Evolutionary conservation across 1,284 basidiomycete species (phyloP).

Genomic region (Trichosporon sp.): DNA sequence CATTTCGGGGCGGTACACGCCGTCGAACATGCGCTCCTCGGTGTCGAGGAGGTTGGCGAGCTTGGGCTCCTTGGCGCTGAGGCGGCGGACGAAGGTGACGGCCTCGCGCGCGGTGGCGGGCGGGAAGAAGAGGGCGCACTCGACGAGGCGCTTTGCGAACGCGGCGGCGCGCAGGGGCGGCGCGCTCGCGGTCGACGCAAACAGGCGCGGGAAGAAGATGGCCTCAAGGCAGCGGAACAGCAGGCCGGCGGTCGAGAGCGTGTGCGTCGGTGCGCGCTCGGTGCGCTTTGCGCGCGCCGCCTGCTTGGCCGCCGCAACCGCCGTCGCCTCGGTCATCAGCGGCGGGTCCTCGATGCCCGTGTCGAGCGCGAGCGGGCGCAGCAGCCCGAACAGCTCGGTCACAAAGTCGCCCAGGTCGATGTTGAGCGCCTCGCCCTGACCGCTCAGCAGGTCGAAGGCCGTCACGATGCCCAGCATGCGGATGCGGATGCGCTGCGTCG

Average conservation of each 20-base stretch:
- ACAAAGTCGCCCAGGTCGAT: conserved; percentile 91
- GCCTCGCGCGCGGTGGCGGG: conserved; percentile 61
- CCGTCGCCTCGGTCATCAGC: conserved; percentile 29
- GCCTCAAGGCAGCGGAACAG: conserved; percentile 79
- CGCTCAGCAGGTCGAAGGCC: conserved; percentile 90
- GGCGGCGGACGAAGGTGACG: conserved; percentile 64
- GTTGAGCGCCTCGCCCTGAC: conserved; percentile 96
- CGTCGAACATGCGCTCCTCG: conserved; percentile 76
- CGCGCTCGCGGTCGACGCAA: conserved; percentile 53
- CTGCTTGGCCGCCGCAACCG: conserved; percentile 21
- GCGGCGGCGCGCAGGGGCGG: conserved; percentile 79
- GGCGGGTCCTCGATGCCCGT: conserved; percentile 53
- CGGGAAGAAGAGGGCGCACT: conserved; percentile 74
- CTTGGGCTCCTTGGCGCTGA: conserved; percentile 71
- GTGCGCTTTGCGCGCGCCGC: conserved; percentile 6
- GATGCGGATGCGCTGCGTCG: conserved; percentile 55
- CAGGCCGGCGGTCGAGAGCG: conserved; percentile 56
- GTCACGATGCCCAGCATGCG: conserved; percentile 85
- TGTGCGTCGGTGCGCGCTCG: conserved; percentile 28
- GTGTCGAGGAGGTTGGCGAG: conserved; percentile 79
- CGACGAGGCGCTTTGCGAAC: conserved; percentile 84
- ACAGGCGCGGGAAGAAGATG: conserved; percentile 65
- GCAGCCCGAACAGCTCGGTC: conserved; percentile 53
- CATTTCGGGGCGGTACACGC: conserved; percentile 71
- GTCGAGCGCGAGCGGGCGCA: conserved; percentile 53